Evolutionary conservation across 78 protist genomes (phyloP), one percentile per base, ranked within the genome.

Genomic region (Tieghemostelium lacteum): DNA sequence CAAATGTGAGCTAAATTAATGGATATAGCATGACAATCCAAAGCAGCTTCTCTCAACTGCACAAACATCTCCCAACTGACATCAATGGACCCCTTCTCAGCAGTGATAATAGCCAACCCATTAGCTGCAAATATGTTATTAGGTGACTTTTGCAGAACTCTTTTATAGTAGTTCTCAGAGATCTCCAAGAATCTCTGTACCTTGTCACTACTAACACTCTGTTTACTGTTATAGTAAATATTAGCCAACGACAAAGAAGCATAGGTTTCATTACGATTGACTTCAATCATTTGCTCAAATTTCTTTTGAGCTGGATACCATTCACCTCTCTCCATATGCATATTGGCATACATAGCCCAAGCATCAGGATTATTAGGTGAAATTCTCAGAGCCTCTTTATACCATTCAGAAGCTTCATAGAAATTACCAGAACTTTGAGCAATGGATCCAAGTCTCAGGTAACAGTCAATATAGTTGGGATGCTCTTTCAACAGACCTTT

Each of bases 121-220:
- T 87, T 87, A 34, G 97, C 97, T 4, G 97, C 97, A 17, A 83
- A 93, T 1, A 78, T 76, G 33, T 95, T 95, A 86, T 37, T 63
- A 22, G 91, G 85, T 26, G 94, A 40, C 14, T 63, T 58, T 14
- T 12, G 0, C 20, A 95, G 80, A 1, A 88, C 75, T 28, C 72
- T 63, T 8, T 72, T 39, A 70, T 75, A 95, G 62, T 37, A 60
- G 3, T 73, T 63, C n/a, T 73, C 69, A 0, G 97, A 93, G 1
- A 57, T 26, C 26, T 61, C 42, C 4, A 95, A 24, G 33, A 78
- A 70, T 29, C 65, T 88, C 10, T 76, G 94, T 19, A 50, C 42
- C 28, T 60, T 70, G 12, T 92, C 91, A 6, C 72, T 73, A 34
- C 78, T 50, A n/a, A n/a, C n/a, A 14, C 65, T 50, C 14, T 22